These are phyloP conservation scores for Escallonia rubra DNA, from an alignment of 129 eudicot genomes.

Conservation along the genomic window DNA sequence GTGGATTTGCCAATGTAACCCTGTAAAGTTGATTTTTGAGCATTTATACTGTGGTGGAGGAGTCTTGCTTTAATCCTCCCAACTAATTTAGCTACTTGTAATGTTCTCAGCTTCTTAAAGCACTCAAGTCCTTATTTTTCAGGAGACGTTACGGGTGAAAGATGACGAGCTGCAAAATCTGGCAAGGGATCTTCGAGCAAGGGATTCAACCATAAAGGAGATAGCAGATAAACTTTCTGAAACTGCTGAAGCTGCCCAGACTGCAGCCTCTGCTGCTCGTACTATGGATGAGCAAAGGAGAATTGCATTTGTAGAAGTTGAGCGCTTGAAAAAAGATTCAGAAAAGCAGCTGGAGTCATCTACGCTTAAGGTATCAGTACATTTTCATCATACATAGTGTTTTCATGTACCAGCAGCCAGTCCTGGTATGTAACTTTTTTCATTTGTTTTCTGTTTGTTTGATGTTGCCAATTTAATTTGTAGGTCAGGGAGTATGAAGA, in stretches of 20 bases:
- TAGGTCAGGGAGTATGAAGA: constrained; percentile 71
- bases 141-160: constrained; percentile 90
- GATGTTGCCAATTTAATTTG: background rate
- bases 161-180: constrained; percentile 94
- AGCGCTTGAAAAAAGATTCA: constrained; percentile 48
- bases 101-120: background rate
- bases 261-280: constrained; percentile 98
- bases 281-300: constrained; percentile 90
- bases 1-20: no score
- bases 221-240: constrained; percentile 90
- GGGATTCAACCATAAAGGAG: constrained; percentile 89
- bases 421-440: no score
- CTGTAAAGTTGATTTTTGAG: no score
- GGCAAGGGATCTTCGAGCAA: constrained; percentile 83
- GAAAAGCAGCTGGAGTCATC: constrained; percentile 55
- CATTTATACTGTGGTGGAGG: no score
- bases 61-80: background rate
- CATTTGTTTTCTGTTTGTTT: no score
- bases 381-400: background rate
- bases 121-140: constrained; percentile 2
- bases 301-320: constrained; percentile 67
- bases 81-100: background rate
- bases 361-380: constrained; percentile 44
- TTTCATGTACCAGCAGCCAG: background rate
- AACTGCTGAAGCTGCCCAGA: constrained; percentile 93